Base-by-base conservation (phyloP, 2,329 filamentous ascomycete genomes). In the Arthrocladium fulminans region DNA sequence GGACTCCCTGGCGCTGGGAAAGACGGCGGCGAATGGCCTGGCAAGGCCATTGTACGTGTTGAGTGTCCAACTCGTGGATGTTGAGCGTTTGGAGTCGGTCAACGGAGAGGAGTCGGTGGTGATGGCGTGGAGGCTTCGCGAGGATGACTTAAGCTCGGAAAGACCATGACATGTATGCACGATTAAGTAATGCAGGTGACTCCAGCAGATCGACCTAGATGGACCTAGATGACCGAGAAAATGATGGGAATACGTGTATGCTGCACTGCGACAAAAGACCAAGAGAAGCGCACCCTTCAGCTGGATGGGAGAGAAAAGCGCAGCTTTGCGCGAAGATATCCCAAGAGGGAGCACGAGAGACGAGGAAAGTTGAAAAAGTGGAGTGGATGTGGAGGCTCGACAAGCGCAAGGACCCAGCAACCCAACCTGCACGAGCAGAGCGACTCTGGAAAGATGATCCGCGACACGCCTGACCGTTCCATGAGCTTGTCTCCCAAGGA, bases 1-100 rank as follows among this genome's bases (percentile, higher is more conserved):
- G 56, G 53, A 49, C 53, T 59, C 15, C 51, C 51, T 5, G 53
- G 53, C 15, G 35, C 50, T 41, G 54, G 53, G 49, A 53, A 59
- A 2, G 48, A 3, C 24, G 45, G 44, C 9, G 55, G 56, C 43
- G 56, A 59, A 38, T 56, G 55, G 19, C 56, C 54, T 41, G 50
- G 54, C 53, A 57, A 51, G 24, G 56, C 56, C 56, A 59, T 59
- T 19, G 19, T 45, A 34, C n/a, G 17, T 4, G 4, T 23, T 10
- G 25, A 10, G 13, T 32, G 22, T 24, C 30, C 29, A 22, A n/a
- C 5, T 29, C 25, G 2, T 12, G 10, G 22, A 20, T 30, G 25
- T 29, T 22, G 10, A 13, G 15, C 15, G 8, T 19, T 15, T 9
- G 13, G n/a, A n/a, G 0, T 15, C 15, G 39, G n/a, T 23, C 22